These are phyloP conservation scores for Hansfordia pulvinata DNA, from an alignment of 2,329 filamentous ascomycete genomes.

Conservation along the genomic window DNA sequence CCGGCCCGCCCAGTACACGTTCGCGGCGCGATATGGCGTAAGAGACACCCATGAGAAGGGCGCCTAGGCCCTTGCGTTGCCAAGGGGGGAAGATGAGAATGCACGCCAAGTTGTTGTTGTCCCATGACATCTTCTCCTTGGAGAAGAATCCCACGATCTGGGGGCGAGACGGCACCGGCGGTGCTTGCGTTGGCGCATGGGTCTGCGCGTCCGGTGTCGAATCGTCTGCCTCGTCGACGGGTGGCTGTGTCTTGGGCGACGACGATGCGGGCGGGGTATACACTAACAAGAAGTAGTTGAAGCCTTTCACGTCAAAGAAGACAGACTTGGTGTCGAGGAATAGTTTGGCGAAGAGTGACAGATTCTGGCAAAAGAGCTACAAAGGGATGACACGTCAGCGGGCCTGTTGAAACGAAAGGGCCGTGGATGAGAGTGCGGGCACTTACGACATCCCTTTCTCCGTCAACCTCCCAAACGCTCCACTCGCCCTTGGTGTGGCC, in stretches of 20 bases:
- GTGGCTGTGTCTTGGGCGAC: too few relatives aligned
- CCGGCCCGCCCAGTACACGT: slow-evolving; percentile 74
- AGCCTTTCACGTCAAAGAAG: slow-evolving; percentile 90
- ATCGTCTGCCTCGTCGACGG: slow-evolving; percentile 1
- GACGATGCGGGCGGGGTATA: slow-evolving; percentile 45
- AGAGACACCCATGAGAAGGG: slow-evolving; percentile 80
- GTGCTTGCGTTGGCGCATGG: slow-evolving; percentile 2
- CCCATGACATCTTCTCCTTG: slow-evolving; percentile 98
- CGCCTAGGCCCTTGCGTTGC: slow-evolving; percentile 80
- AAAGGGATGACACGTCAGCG: slow-evolving; percentile 6
- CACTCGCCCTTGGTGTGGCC: slow-evolving; percentile 65
- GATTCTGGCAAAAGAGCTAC: slow-evolving; percentile 80
- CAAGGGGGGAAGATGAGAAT: slow-evolving; percentile 94
- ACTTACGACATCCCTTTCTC: slow-evolving; percentile 63
- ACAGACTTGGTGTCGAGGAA: slow-evolving; percentile 98
- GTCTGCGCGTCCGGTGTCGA: slow-evolving; percentile 1
- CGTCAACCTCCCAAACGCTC: slow-evolving; percentile 86
- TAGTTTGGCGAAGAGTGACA: slow-evolving; percentile 91
- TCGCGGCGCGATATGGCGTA: slow-evolving; percentile 85
- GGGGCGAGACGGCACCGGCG: slow-evolving; percentile 11
- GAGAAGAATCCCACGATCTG: slow-evolving; percentile 93
- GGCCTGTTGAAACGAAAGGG: slow-evolving; percentile 1
- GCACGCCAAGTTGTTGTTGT: slow-evolving; percentile 94
- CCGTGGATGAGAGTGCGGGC: not conserved
- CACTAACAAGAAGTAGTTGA: slow-evolving; percentile 87